A percentile compares a stretch with the other conserved stretches of the same genome.
Conservation (phyloP, 2,329 filamentous ascomycete genomes). For the Penicillium sp. region DNA sequence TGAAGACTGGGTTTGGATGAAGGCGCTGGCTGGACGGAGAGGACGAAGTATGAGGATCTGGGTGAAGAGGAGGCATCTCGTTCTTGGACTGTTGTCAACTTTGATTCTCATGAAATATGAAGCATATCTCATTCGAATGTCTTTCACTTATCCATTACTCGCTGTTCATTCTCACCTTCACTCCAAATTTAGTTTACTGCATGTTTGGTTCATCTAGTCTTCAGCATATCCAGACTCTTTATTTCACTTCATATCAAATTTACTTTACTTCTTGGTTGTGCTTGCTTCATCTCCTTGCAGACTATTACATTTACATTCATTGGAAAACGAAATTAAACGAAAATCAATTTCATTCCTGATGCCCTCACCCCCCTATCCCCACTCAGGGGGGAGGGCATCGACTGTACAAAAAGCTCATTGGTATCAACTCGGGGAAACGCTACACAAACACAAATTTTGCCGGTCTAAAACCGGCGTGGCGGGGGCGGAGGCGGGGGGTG, state of each 20-base stretch:
- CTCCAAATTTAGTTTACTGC: not conserved
- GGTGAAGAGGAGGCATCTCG: no score
- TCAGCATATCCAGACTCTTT: no score
- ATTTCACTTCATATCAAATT: not conserved
- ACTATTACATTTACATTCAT: not conserved
- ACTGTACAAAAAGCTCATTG: conserved; percentile 8
- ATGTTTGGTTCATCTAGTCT: no score
- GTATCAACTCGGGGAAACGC: conserved; percentile 10
- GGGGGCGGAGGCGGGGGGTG: conserved; percentile 10
- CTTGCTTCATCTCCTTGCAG: not conserved
- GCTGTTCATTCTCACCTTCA: no score
- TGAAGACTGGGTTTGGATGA: no score
- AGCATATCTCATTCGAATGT: no score
- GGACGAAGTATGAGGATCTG: no score
- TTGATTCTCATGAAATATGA: no score
- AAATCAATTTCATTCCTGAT: not conserved
- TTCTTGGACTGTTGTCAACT: no score
- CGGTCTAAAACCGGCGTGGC: conserved; percentile 17
- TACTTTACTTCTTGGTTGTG: no score
- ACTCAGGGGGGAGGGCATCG: not conserved
- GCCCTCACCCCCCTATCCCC: conserved; percentile 2
- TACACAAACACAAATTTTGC: conserved; percentile 6
- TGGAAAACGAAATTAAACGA: not conserved
- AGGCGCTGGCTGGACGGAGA: no score
- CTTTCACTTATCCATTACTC: no score